Conservation (phyloP, 2,329 filamentous ascomycete species). For the Monosporascus sp. region DNA sequence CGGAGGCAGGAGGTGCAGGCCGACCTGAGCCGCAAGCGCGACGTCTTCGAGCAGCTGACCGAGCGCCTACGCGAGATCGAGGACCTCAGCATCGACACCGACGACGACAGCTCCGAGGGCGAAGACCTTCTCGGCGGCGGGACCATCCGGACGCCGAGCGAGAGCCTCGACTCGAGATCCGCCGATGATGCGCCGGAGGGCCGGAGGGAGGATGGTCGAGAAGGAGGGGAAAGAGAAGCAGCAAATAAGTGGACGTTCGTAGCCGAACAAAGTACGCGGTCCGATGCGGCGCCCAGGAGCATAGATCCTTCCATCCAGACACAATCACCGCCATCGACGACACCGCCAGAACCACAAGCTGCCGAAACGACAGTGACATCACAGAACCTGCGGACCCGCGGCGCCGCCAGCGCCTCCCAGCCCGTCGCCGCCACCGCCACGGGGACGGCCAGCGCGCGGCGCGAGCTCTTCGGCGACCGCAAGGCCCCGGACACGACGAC, state of each 20-base stretch:
- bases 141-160: constrained; percentile 46
- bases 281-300: not conserved
- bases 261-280: constrained; percentile 5
- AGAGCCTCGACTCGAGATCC: constrained; percentile 40
- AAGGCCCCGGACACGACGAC: constrained; percentile 32
- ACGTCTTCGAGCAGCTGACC: constrained; percentile 59
- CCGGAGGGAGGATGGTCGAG: not conserved
- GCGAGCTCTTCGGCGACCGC: constrained; percentile 40
- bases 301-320: not conserved
- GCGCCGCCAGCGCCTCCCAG: constrained; percentile 6
- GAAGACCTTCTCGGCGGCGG: constrained; percentile 54
- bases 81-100: constrained; percentile 47
- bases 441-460: constrained; percentile 24
- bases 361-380: constrained; percentile 18
- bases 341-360: constrained; percentile 4
- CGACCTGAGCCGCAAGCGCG: constrained; percentile 60
- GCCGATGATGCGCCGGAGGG: constrained; percentile 5
- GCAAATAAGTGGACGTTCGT: constrained; percentile 15
- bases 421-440: constrained; percentile 4
- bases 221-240: constrained; percentile 8
- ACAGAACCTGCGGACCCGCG: constrained; percentile 29
- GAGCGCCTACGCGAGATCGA: constrained; percentile 64
- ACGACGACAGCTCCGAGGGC: constrained; percentile 42
- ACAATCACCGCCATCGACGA: constrained; percentile 2
- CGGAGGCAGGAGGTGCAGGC: constrained; percentile 57